phyloP scores from a whole-genome alignment of 768 basidiomycete species.

The Auricularia sp. region DNA sequence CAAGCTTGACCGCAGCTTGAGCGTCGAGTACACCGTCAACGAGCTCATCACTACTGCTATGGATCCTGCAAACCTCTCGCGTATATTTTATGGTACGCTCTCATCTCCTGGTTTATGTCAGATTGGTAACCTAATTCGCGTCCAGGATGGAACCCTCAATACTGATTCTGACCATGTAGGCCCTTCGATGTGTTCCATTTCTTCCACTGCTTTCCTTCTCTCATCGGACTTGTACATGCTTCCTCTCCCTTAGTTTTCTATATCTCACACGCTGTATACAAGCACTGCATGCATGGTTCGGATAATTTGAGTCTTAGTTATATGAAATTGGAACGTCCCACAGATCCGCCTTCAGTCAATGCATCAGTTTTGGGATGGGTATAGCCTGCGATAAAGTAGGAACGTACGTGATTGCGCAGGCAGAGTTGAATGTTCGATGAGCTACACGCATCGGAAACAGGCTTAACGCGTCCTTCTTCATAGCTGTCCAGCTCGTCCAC shows the following conservation, averaged over 20 bases:
- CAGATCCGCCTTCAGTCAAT: neutral
- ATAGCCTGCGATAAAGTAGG: neutral
- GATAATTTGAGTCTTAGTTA: constrained; percentile 1
- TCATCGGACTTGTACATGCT: too few species aligned
- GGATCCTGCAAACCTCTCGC: constrained; percentile 60
- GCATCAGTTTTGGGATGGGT: neutral
- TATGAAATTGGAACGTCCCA: neutral
- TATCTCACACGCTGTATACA: too few species aligned
- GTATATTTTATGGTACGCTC: constrained; percentile 61
- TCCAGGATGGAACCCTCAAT: constrained; percentile 36
- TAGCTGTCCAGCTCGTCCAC: neutral
- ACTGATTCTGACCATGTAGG: constrained; percentile 7
- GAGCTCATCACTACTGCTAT: constrained; percentile 84
- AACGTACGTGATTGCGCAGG: neutral
- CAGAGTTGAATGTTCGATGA: neutral
- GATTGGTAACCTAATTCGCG: constrained; percentile 2
- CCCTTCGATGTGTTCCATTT: too few species aligned
- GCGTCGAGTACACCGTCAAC: constrained; percentile 89
- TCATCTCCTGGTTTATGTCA: neutral
- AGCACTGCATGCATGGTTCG: too few species aligned
- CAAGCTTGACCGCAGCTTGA: constrained; percentile 77
- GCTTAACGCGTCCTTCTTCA: neutral
- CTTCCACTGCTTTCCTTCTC: too few species aligned
- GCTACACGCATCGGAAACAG: neutral
- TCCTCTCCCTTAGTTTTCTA: too few species aligned